Percentiles rank a stretch among this genome's conserved stretches.
These are phyloP conservation scores for Psilocybe subaeruginosa DNA, from an alignment of 768 basidiomycete species.

Conservation along the genomic window DNA sequence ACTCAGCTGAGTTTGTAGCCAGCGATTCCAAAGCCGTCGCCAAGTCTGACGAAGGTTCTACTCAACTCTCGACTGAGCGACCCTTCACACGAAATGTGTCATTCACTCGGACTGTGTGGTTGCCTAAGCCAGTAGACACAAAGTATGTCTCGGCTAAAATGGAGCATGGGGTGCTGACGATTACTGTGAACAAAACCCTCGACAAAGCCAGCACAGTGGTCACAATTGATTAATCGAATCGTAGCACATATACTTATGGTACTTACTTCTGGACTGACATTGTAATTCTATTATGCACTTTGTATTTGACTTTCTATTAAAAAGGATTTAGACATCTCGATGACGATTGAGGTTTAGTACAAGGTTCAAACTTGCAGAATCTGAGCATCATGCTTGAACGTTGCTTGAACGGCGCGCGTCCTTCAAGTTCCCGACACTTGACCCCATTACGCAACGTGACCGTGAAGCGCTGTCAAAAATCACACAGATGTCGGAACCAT, in stretches of 20 bases:
- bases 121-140: slow-evolving; percentile 65
- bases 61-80: slow-evolving; percentile 62
- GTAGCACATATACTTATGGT: not conserved
- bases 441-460: slow-evolving; percentile 20
- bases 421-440: not conserved
- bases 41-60: slow-evolving; percentile 29
- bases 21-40: slow-evolving; percentile 24
- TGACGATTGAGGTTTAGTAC: too few species aligned
- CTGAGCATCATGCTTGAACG: too few species aligned
- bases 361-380: too few species aligned
- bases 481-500: slow-evolving; percentile 16
- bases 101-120: slow-evolving; percentile 74
- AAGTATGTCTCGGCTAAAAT: slow-evolving; percentile 64
- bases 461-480: slow-evolving; percentile 27
- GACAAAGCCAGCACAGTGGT: slow-evolving; percentile 60
- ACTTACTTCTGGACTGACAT: too few species aligned
- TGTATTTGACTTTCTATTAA: too few species aligned
- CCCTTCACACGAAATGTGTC: slow-evolving; percentile 54
- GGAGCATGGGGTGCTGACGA: slow-evolving; percentile 67
- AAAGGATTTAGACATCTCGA: too few species aligned
- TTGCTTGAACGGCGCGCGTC: not conserved
- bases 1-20: not conserved
- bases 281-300: too few species aligned
- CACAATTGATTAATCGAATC: slow-evolving; percentile 31
- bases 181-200: slow-evolving; percentile 62